Evolutionary conservation across 78 protist genomes (phyloP).

Genomic region (Dictyostelium discoideum): DNA sequence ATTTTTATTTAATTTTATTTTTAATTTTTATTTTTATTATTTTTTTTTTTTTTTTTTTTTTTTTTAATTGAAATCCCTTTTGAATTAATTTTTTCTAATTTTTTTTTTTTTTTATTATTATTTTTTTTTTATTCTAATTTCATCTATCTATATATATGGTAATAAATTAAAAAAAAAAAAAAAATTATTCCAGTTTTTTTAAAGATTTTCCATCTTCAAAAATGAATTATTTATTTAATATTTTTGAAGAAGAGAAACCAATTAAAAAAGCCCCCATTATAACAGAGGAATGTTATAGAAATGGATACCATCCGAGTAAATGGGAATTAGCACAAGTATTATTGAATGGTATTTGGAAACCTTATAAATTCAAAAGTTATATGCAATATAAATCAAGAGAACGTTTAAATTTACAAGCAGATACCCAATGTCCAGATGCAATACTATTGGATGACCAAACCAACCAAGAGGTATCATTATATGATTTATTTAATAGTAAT

Average conservation of each 20-base stretch:
- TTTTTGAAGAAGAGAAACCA: background rate
- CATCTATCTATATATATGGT: background rate
- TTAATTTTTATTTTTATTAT: too few species aligned
- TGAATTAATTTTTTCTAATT: too few species aligned
- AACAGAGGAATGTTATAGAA: background rate
- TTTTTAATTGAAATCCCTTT: background rate
- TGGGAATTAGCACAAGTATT: slow-evolving; percentile 52
- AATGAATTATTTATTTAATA: slow-evolving; percentile 2
- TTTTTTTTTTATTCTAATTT: too few species aligned
- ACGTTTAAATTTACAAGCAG: background rate
- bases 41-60: too few species aligned
- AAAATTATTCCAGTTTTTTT: too few species aligned
- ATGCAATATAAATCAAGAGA: background rate
- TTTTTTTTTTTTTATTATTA: too few species aligned
- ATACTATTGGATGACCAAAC: background rate
- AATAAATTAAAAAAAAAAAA: background rate
- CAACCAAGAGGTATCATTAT: background rate
- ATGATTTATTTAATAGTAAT: background rate
- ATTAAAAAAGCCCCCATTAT: background rate
- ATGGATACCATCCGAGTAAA: slow-evolving; percentile 46
- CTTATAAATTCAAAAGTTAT: slow-evolving; percentile 9
- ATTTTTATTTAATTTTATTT: too few species aligned
- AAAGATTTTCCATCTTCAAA: background rate
- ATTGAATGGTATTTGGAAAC: slow-evolving; percentile 50
- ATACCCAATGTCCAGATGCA: slow-evolving; percentile 41